These are phyloP conservation scores for Fusarium tricinctum DNA, from an alignment of 2,329 filamentous ascomycete species.

Conservation along the genomic window DNA sequence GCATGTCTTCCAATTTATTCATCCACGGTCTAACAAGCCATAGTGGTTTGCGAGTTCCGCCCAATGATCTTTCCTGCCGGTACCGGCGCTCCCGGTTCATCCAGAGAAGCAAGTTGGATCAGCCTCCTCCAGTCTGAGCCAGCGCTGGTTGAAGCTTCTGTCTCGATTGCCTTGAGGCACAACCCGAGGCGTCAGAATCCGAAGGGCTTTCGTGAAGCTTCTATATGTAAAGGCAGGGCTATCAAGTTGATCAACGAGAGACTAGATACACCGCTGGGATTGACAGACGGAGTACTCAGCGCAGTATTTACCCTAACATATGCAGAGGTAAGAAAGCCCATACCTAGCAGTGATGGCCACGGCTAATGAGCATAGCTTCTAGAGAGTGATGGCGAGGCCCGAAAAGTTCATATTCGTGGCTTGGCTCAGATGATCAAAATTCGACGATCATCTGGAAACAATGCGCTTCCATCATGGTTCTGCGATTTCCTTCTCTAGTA, in stretches of 20 bases:
- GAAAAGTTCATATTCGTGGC: constrained; percentile 31
- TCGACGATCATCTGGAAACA: constrained; percentile 11
- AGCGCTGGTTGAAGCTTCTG: constrained; percentile 46
- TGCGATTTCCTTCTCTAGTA: constrained; percentile 26
- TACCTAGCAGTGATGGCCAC: fast-evolving
- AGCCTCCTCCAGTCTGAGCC: constrained; percentile 41
- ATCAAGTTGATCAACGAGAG: constrained; percentile 35
- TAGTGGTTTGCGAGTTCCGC: constrained; percentile 16
- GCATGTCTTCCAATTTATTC: fast-evolving
- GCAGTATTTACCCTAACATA: constrained; percentile 42
- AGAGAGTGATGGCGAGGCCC: constrained; percentile 20
- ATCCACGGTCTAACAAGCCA: not conserved
- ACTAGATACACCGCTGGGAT: constrained; percentile 1
- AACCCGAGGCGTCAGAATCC: not conserved
- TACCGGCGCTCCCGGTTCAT: constrained; percentile 7
- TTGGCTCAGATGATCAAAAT: constrained; percentile 24
- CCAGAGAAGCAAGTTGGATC: constrained; percentile 29
- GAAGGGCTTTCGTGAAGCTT: not conserved
- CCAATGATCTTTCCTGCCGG: constrained; percentile 14
- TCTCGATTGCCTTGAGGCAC: constrained; percentile 37
- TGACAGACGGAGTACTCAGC: constrained; percentile 40
- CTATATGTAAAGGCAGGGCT: constrained; percentile 24
- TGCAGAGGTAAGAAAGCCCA: constrained; percentile 20
- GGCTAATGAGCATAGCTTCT: constrained; percentile 22
- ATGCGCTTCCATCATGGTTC: constrained; percentile 12